Evolutionary conservation across 208 protist species (phyloP).

Genomic region (Perkinsela sp.): DNA sequence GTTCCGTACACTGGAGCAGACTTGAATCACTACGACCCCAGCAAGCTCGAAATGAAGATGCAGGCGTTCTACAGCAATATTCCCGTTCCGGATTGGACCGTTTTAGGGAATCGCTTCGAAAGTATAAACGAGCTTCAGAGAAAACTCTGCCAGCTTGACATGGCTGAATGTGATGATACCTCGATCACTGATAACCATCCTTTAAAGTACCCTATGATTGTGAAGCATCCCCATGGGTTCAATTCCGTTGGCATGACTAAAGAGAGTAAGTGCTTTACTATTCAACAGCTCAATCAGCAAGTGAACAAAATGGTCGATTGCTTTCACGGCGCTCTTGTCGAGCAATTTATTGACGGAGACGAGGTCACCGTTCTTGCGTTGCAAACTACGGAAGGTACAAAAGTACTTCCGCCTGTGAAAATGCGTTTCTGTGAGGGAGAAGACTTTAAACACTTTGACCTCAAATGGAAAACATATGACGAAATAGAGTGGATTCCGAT

Average conservation of each 20-base stretch:
- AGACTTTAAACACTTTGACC: constrained; percentile 59
- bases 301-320: constrained; percentile 26
- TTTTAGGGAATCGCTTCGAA: too few species aligned
- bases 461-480: constrained; percentile 42
- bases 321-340: constrained; percentile 47
- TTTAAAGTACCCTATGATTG: constrained; percentile 58
- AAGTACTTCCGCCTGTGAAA: constrained; percentile 53
- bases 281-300: constrained; percentile 31
- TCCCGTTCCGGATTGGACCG: constrained; percentile 13
- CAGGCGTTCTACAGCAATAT: constrained; percentile 44
- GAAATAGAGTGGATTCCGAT: constrained; percentile 26
- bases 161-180: constrained; percentile 6
- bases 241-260: constrained; percentile 49
- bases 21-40: constrained; percentile 44
- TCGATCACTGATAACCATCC: constrained; percentile 36
- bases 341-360: constrained; percentile 48
- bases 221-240: constrained; percentile 53
- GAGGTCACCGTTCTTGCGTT: constrained; percentile 43
- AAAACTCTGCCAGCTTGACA: constrained; percentile 23
- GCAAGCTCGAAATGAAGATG: constrained; percentile 62
- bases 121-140: too few species aligned
- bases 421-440: constrained; percentile 38
- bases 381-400: constrained; percentile 24
- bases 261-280: constrained; percentile 36
- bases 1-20: constrained; percentile 54